Evolutionary conservation across 176 grass and related monocot genomes (phyloP), one percentile per base, ranked within the genome.

Genomic region (Eleusine coracana): DNA sequence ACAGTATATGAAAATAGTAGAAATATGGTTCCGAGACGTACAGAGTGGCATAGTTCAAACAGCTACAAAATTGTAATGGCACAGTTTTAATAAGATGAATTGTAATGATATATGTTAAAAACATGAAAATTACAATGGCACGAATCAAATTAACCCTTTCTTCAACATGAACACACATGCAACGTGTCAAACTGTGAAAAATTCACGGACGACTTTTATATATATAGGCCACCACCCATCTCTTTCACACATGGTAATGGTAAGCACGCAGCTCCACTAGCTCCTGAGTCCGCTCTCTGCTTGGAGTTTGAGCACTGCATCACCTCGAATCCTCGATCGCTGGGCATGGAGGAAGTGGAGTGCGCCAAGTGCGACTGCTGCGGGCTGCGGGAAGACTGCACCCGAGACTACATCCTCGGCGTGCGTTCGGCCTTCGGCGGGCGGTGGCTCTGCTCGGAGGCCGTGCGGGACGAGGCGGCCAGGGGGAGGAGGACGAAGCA

Each of bases 401-500:
- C 95, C 51, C 58, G 79, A 21, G 90, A 83, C 7, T 94, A 97
- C 78, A 94, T 97, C 75, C 29, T 63, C 10, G 81, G 85, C 45
- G 90, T 94, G 31, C 89, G 89, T 75, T 86, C 90, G 8, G 79
- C 85, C 41, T 97, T 97, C 54, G 84, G 86, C 48, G 95, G 95
- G 17, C 81, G 87, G 81, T 97, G 95, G 95, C 89, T 97, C n/a
- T 97, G 95, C 88, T 89, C 92, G 10, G 95, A 97, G 71, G 90
- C 93, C 7, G 93, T 95, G 73, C 81, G 90, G 31, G 93, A 92
- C 66, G 93, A 95, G 73, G 77, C 74, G 31, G 56, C 52, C 21
- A 82, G 75, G 82, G 78, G 82, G 31, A 39, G 44, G 34, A 16
- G 12, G 73, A 16, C 31, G 71, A 73, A 17, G 71, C 16, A 79